Percentiles rank a stretch among this genome's conserved stretches.
Evolutionary conservation across 1,139 yeast genomes (phyloP).

Genomic region (Zygosaccharomyces pseudobailii): DNA sequence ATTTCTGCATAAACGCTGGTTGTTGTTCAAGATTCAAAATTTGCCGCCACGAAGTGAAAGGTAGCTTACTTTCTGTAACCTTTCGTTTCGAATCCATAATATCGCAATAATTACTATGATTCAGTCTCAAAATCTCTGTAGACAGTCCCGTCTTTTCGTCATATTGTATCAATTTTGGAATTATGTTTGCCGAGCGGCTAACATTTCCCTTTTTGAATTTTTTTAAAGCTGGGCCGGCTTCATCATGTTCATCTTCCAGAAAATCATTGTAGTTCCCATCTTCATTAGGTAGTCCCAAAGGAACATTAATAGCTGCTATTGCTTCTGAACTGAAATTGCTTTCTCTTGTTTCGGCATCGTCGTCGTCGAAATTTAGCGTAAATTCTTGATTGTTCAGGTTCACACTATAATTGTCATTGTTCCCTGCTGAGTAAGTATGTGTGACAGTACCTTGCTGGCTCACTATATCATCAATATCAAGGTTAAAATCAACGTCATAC

Average conservation of each 20-base stretch:
- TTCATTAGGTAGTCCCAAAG: constrained; percentile 11
- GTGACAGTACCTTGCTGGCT: constrained; percentile 24
- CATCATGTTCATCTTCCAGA: constrained; percentile 4
- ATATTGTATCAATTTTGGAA: constrained; percentile 8
- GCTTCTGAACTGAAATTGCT: not conserved
- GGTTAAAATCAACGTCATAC: constrained; percentile 28
- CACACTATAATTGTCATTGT: constrained; percentile 4
- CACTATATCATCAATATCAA: constrained; percentile 28
- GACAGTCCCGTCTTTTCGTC: constrained; percentile 27
- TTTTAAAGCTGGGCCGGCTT: constrained; percentile 10
- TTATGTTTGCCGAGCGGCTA: not conserved
- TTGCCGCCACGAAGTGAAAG: constrained; percentile 8
- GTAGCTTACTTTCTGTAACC: not conserved
- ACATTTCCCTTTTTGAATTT: constrained; percentile 4
- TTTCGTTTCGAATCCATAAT: constrained; percentile 17
- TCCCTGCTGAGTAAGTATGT: constrained; percentile 7
- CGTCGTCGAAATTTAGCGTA: constrained; percentile 13
- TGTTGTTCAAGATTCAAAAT: constrained; percentile 7
- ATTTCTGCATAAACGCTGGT: constrained; percentile 11
- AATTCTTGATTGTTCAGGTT: constrained; percentile 12
- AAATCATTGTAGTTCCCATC: constrained; percentile 8
- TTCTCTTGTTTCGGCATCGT: not conserved
- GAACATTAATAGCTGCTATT: not conserved
- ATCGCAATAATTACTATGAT: constrained; percentile 21
- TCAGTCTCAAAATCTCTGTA: constrained; percentile 24